These are phyloP conservation scores for Phytophthora macrochlamydospora DNA, from an alignment of 352 stramenopile genomes.

Conservation along the genomic window DNA sequence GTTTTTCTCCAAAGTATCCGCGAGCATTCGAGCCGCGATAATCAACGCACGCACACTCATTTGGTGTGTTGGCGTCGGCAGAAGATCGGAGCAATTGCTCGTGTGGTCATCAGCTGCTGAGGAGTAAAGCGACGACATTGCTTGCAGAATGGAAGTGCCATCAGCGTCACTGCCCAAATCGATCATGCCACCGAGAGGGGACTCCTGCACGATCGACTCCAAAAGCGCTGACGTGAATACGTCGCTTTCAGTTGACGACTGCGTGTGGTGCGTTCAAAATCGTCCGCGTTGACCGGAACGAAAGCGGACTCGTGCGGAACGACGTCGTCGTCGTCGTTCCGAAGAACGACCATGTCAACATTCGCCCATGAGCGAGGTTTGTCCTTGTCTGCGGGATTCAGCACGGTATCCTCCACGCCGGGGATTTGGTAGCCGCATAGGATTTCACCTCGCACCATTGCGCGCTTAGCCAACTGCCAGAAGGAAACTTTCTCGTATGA, in stretches of 20 bases:
- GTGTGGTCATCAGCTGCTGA: conserved; percentile 11
- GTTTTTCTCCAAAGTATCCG: conserved; percentile 45
- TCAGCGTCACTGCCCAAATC: conserved; percentile 29
- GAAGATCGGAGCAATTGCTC: conserved; percentile 26
- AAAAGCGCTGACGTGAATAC: conserved; percentile 53
- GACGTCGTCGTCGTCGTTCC: conserved; percentile 34
- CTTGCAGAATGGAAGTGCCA: conserved; percentile 33
- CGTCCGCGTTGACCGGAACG: conserved; percentile 28
- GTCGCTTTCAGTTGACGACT: conserved; percentile 49
- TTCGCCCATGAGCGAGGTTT: conserved; percentile 42
- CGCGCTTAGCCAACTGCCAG: conserved; percentile 71
- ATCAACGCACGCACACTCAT: conserved; percentile 47
- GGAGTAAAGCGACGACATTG: conserved; percentile 42
- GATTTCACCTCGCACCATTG: conserved; percentile 57
- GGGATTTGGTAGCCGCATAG: conserved; percentile 77
- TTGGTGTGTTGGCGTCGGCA: conserved; percentile 27
- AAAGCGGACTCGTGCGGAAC: conserved; percentile 27
- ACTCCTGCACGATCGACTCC: conserved; percentile 59
- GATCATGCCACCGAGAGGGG: conserved; percentile 43
- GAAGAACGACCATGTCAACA: conserved; percentile 68
- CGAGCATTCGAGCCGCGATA: conserved; percentile 45
- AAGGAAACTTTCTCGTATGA: conserved; percentile 60
- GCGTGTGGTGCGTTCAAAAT: conserved; percentile 53
- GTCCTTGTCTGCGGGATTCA: conserved; percentile 70
- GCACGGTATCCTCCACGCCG: conserved; percentile 49